Conservation (phyloP, 139 green algal genomes). For the Micractinium sp. region DNA sequence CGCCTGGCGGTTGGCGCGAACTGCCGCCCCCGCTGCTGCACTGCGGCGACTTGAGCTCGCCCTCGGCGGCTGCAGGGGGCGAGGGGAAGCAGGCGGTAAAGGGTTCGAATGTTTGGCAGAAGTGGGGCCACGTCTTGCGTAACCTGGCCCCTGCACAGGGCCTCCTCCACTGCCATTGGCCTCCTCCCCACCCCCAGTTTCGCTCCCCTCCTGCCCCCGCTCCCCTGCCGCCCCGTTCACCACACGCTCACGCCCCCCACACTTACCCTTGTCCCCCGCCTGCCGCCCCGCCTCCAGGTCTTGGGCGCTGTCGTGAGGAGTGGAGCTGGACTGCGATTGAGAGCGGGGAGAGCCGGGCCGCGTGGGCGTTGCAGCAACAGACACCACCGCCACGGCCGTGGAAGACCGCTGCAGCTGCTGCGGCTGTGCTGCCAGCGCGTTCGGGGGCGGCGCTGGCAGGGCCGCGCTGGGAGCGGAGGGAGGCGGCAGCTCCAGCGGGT, state of each 20-base stretch:
- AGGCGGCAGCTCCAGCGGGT: background rate
- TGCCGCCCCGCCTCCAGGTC: constrained; percentile 7
- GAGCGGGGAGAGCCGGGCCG: background rate
- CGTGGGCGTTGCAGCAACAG: background rate
- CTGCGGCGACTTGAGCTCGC: too few relatives aligned
- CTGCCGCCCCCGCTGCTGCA: background rate
- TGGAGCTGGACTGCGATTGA: background rate
- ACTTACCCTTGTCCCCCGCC: background rate
- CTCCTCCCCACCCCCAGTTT: too few relatives aligned
- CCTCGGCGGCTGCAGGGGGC: too few relatives aligned
- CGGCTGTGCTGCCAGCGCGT: too few relatives aligned
- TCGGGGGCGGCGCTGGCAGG: background rate
- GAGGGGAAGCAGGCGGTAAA: too few relatives aligned
- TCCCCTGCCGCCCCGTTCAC: background rate
- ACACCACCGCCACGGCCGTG: background rate
- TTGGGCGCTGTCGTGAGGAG: constrained; percentile 3
- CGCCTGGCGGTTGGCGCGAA: background rate
- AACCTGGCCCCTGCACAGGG: too few relatives aligned
- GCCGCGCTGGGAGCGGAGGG: background rate
- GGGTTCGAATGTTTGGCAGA: too few relatives aligned
- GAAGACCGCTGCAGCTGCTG: background rate
- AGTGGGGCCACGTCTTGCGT: too few relatives aligned
- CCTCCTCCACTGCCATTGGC: too few relatives aligned
- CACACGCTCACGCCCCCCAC: background rate
- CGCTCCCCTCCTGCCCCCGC: too few relatives aligned